Percentiles rank a stretch among this genome's conserved stretches.
phyloP scores from a whole-genome alignment of 495 filamentous ascomycete species.

The Echria macrotheca region DNA sequence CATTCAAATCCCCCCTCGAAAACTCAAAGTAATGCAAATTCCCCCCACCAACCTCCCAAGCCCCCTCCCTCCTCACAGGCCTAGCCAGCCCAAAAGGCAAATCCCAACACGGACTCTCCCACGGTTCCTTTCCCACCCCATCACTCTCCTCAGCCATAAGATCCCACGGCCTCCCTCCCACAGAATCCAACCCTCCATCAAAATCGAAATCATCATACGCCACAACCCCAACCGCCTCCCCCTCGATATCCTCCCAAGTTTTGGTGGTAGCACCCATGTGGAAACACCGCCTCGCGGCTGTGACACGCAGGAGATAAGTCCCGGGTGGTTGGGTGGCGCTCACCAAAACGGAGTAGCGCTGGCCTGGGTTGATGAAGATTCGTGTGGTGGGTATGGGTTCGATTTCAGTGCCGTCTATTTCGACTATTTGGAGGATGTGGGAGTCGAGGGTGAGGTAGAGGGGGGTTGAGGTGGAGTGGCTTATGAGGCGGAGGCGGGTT shows the following conservation, averaged over 20 bases:
- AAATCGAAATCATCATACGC: not conserved
- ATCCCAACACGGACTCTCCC: not conserved
- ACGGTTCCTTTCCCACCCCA: not conserved
- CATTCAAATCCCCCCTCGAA: not conserved
- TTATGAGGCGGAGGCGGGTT: not conserved
- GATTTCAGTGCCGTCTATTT: not conserved
- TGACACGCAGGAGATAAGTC: not conserved
- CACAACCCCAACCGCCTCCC: not conserved
- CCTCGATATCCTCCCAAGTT: not conserved
- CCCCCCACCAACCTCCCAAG: slow-evolving; percentile 1
- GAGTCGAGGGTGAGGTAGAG: not conserved
- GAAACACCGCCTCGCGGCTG: slow-evolving; percentile 1
- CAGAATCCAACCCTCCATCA: not conserved
- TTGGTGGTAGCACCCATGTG: not conserved
- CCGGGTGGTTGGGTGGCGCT: not conserved
- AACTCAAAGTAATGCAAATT: slow-evolving; percentile 3
- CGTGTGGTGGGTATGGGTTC: not conserved
- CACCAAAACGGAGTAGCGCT: not conserved
- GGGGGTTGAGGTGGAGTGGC: not conserved
- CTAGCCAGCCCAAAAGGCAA: not conserved
- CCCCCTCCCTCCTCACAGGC: not conserved
- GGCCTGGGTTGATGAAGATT: not conserved
- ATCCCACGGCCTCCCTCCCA: not conserved
- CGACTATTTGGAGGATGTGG: not conserved
- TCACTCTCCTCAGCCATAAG: not conserved